Conservation (phyloP, 208 protist genomes). For the Phytomonas serpens region DNA sequence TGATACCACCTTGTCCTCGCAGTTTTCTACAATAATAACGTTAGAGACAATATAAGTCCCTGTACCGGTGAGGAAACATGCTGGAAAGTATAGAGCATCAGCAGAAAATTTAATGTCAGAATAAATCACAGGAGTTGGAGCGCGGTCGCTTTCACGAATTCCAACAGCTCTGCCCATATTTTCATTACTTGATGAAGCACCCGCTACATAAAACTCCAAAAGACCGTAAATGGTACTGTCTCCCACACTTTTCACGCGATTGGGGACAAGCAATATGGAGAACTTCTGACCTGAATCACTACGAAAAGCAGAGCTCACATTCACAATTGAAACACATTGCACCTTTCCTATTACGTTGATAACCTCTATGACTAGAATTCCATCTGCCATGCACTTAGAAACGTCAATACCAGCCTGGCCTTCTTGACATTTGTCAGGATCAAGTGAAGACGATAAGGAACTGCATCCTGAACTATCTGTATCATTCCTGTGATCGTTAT, state of each 20-base stretch:
- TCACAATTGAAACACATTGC: constrained; percentile 9
- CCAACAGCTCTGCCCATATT: neutral
- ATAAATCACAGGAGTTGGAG: constrained; percentile 6
- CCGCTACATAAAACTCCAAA: neutral
- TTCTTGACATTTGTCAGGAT: neutral
- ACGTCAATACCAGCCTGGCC: neutral
- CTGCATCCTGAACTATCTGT: neutral
- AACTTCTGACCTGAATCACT: neutral
- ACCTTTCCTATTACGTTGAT: constrained; percentile 13
- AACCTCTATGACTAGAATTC: constrained; percentile 14
- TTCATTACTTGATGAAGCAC: neutral
- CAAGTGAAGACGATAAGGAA: neutral
- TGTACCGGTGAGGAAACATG: constrained; percentile 28
- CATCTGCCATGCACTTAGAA: neutral
- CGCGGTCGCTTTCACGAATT: neutral
- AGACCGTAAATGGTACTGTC: constrained; percentile 7
- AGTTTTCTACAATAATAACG: constrained; percentile 47
- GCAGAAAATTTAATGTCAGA: constrained; percentile 22
- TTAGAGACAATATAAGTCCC: constrained; percentile 62
- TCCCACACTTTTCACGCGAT: neutral
- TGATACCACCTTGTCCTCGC: constrained; percentile 19
- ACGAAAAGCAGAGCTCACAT: constrained; percentile 2
- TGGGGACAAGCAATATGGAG: constrained; percentile 6
- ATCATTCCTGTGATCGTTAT: neutral
- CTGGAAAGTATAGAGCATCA: constrained; percentile 41